Evolutionary conservation across 345 rosid genomes (phyloP).

Genomic region (Eucalyptus cloeziana): DNA sequence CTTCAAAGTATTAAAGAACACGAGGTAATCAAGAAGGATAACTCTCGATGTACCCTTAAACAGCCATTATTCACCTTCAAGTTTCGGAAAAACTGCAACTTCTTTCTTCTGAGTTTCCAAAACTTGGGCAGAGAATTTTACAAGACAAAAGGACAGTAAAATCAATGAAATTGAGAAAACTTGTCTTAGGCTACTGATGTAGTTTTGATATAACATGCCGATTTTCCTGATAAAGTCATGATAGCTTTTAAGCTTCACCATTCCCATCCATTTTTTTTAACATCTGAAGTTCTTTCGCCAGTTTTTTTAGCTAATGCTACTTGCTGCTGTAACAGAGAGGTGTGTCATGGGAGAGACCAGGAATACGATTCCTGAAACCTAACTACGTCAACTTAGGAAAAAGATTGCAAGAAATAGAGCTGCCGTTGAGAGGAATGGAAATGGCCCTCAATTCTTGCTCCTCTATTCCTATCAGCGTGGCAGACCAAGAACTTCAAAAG

Average conservation of each 20-base stretch:
- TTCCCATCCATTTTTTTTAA: background rate
- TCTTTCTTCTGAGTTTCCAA: background rate
- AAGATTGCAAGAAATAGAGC: conserved; percentile 31
- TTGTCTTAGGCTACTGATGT: background rate
- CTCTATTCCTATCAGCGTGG: conserved; percentile 31
- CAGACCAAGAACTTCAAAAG: conserved; percentile 16
- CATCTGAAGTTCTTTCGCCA: background rate
- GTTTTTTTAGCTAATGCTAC: background rate
- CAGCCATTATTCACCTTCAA: background rate
- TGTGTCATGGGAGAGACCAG: conserved; percentile 48
- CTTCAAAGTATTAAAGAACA: conserved; percentile 23
- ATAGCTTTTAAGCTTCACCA: background rate
- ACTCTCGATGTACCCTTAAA: background rate
- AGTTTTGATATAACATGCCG: background rate
- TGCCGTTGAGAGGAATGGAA: conserved; percentile 44
- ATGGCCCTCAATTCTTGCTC: conserved; percentile 30
- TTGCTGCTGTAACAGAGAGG: conserved; percentile 24
- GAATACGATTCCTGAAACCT: conserved; percentile 15
- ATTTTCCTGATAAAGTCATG: background rate
- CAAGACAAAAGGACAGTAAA: background rate
- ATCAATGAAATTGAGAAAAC: background rate
- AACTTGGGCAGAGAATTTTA: background rate
- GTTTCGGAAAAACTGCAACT: background rate
- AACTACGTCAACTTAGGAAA: conserved; percentile 2
- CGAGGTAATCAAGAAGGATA: conserved; percentile 18